Conservation (phyloP, 305 asterid genomes). For the Fraxinus paxiana region DNA sequence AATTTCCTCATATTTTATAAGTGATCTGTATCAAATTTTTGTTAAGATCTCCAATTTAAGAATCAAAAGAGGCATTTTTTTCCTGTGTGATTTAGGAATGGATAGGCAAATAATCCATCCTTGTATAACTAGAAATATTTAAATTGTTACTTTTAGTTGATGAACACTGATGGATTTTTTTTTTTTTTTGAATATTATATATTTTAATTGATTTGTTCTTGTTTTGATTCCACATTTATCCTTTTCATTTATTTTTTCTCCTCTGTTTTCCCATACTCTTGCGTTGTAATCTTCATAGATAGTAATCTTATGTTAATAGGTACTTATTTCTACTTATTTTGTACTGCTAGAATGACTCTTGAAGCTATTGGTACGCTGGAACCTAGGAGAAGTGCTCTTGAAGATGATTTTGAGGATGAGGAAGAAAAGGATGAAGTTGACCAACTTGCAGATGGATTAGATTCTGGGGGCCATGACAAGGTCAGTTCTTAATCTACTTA, state of each 20-base stretch:
- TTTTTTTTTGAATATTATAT: neutral
- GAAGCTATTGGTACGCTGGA: constrained; percentile 69
- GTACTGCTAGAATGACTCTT: constrained; percentile 60
- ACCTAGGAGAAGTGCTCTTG: constrained; percentile 91
- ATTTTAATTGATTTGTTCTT: neutral
- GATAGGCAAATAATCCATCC: neutral
- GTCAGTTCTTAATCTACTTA: constrained; percentile 29
- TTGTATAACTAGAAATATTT: neutral
- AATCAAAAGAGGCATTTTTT: neutral
- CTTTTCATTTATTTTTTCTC: neutral
- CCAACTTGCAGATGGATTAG: constrained; percentile 53
- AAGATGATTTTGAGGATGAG: constrained; percentile 98
- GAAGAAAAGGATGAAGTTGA: constrained; percentile 95
- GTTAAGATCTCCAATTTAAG: constrained; percentile 3
- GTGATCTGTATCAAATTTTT: neutral
- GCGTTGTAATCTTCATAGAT: neutral
- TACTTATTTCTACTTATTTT: constrained; percentile 14
- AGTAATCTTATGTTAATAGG: constrained; percentile 9
- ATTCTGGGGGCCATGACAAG: constrained; percentile 57
- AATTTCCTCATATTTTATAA: neutral
- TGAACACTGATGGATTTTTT: constrained; percentile 1
- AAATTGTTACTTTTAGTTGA: constrained; percentile 1
- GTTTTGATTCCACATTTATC: neutral
- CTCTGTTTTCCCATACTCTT: neutral
- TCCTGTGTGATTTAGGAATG: neutral